Conservation (phyloP, 164 flowering plant genomes). For the Berberis vulgaris region DNA sequence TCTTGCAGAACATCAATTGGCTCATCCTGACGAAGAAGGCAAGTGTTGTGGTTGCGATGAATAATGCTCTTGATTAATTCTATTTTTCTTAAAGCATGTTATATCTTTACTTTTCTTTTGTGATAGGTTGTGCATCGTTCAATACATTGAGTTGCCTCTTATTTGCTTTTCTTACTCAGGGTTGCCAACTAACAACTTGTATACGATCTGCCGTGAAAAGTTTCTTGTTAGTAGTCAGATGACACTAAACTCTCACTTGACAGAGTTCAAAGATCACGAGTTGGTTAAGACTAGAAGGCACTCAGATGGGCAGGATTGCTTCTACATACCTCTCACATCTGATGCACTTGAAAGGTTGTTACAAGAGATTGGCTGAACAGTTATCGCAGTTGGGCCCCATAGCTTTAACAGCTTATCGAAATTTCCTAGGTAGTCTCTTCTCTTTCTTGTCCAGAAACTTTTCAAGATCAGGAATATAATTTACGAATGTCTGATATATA, state of each 20-base stretch:
- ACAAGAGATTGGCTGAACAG: constrained; percentile 32
- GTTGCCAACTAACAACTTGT: constrained; percentile 52
- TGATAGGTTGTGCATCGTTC: too few species aligned
- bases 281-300: constrained; percentile 71
- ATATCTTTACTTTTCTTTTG: neutral
- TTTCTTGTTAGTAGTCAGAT: constrained; percentile 30
- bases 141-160: neutral
- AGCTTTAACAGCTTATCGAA: neutral
- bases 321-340: constrained; percentile 65
- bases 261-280: constrained; percentile 95
- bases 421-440: too few species aligned
- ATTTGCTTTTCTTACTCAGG: constrained; percentile 34
- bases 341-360: constrained; percentile 71
- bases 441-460: too few species aligned
- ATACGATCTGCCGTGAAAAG: constrained; percentile 64
- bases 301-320: constrained; percentile 85
- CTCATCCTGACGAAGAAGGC: constrained; percentile 88
- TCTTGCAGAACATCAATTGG: constrained; percentile 75
- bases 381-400: neutral
- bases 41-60: constrained; percentile 14
- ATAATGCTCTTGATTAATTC: neutral
- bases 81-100: neutral
- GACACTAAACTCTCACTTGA: constrained; percentile 76
- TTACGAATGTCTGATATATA: too few species aligned
- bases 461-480: too few species aligned